Evolutionary conservation across 75 land plant genomes (phyloP).

Genomic region (Pinus albicaulis): DNA sequence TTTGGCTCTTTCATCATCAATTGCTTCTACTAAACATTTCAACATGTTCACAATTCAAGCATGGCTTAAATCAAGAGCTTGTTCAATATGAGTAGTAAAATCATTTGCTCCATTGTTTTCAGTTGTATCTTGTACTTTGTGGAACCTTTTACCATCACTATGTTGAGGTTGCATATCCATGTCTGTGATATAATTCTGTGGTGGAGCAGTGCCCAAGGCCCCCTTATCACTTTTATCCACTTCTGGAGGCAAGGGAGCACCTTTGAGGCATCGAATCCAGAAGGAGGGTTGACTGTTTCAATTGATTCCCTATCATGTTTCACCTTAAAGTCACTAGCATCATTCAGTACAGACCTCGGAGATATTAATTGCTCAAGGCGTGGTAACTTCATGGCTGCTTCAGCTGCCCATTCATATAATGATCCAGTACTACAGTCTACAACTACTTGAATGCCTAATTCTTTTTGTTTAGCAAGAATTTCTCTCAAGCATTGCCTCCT

Average conservation of each 20-base stretch:
- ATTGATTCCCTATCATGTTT: not conserved
- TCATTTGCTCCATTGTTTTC: slow-evolving; percentile 27
- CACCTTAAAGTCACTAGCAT: not conserved
- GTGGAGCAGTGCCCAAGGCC: not conserved
- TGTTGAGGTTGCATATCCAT: slow-evolving; percentile 1
- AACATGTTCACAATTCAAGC: slow-evolving; percentile 57
- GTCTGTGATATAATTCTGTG: not conserved
- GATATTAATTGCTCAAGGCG: not conserved
- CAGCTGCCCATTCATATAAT: slow-evolving; percentile 42
- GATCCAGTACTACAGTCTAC: slow-evolving; percentile 79
- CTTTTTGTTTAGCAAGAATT: slow-evolving; percentile 74
- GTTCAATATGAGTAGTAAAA: slow-evolving; percentile 30
- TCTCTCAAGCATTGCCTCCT: slow-evolving; percentile 75
- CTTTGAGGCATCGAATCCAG: not conserved
- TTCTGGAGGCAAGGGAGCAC: not conserved
- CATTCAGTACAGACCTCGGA: slow-evolving; percentile 3
- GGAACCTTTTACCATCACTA: not conserved
- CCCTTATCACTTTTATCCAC: not conserved
- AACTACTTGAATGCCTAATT: slow-evolving; percentile 83
- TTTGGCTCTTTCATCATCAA: slow-evolving; percentile 52
- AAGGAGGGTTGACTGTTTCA: not conserved
- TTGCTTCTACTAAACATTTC: slow-evolving; percentile 49
- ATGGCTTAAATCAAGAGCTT: slow-evolving; percentile 54
- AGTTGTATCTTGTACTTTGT: slow-evolving; percentile 21
- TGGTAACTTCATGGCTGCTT: not conserved